Evolutionary conservation across 345 rosid species (phyloP), one percentile per base, ranked within the genome.

Genomic region (Iberis pinnata): DNA sequence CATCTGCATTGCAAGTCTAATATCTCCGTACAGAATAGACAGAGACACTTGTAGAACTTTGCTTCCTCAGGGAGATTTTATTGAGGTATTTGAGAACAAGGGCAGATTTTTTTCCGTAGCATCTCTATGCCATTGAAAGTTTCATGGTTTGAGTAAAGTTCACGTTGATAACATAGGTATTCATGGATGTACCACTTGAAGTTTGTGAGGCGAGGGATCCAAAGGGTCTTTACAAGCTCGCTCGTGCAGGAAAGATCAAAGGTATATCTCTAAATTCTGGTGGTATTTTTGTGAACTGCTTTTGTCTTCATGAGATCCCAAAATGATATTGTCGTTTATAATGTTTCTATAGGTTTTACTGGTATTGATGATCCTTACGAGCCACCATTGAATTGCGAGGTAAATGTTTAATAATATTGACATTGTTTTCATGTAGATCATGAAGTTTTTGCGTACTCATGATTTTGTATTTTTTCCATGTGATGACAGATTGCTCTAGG

Each of bases 201-300:
- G 75, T 81, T 61, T 87, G 93, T 19, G 96, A 87, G 75, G 76
- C 75, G 3, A 83, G 93, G 58, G 93, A 87, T 61, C 85, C 96
- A 4, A 87, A 87, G 76, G 93, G 93, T 59, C 69, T 87, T 3
- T 87, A 87, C 81, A 83, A 81, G 77, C 87, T 87, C 57, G 96
- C 93, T 32, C 79, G 96, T 42, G 84, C 93, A 0, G 96, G 96
- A 61, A 87, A 81, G 67, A 80, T 87, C 60, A 83, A 78, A 75
- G 87, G 95, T 81, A 72, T 29, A 11, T 50, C 9, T 31, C 47
- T 37, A 32, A 40, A 4, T 22, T 11, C 8, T 0, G 9, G 55
- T 64, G 10, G 33, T 47, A 58, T 42, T 32, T 53, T 8, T 56
- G 18, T 37, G 26, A 41, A 1, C 10, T 47, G 20, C 0, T 12